Conservation (phyloP, 2,329 filamentous ascomycete genomes). For the Verticillium longisporum region DNA sequence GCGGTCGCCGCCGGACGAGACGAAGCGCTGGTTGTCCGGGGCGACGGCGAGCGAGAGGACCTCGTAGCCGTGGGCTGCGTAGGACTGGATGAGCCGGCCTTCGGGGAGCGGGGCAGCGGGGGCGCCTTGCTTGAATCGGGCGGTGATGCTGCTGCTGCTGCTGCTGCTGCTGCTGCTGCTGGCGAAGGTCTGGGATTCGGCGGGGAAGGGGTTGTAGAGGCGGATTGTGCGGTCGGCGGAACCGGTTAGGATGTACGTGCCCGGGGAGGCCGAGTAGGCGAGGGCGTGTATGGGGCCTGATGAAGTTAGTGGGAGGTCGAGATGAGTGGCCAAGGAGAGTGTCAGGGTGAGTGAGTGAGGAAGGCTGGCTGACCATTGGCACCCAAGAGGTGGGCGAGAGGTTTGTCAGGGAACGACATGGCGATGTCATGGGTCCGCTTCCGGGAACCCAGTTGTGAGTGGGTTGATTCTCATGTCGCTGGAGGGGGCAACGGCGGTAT, state of each 20-base stretch:
- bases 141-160: constrained; percentile 25
- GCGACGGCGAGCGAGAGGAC: constrained; percentile 75
- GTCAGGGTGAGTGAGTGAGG: too few species aligned
- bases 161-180: constrained; percentile 17
- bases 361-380: constrained; percentile 44
- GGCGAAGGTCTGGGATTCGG: constrained; percentile 14
- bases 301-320: neutral
- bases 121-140: constrained; percentile 12
- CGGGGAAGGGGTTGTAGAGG: constrained; percentile 71
- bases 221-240: constrained; percentile 79
- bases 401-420: constrained; percentile 41
- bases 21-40: constrained; percentile 75
- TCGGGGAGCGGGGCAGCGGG: constrained; percentile 26
- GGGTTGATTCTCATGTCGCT: neutral
- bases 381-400: constrained; percentile 49
- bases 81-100: constrained; percentile 73
- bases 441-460: neutral
- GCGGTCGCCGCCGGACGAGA: constrained; percentile 83
- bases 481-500: neutral
- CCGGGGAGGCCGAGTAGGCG: constrained; percentile 64
- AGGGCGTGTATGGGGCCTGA: constrained; percentile 66
- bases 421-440: neutral
- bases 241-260: constrained; percentile 77
- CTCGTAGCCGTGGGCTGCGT: constrained; percentile 85
- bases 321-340: neutral